Base-by-base conservation (phyloP, 495 filamentous ascomycete species). In the Cercophora sp. region DNA sequence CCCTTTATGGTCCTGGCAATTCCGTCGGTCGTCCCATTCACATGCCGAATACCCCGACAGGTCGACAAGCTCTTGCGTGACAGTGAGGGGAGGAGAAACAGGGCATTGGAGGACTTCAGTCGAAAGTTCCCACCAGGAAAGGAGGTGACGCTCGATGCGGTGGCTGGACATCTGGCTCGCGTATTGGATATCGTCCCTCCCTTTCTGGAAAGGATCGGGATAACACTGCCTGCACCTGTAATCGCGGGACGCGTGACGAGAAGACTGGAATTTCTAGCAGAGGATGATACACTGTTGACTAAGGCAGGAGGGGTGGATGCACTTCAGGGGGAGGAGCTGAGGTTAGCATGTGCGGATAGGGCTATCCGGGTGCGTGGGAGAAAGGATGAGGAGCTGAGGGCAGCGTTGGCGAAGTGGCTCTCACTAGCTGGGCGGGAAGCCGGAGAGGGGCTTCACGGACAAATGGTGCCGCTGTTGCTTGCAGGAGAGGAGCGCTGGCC, bases 21-120 rank as follows among this genome's bases (percentile, higher is more conserved):
- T 15, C 81, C 81, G 5, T 70, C 73, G 6, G 66, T 89, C 27
- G 85, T 93, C 11, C 92, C 92, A 0, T 79, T 75, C 49, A 86
- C 88, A 0, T 95, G 91, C 62, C 80, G 89, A 2, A 83, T 96
- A 8, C 93, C 93, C 0, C 63, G 60, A 32, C 92, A 96, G 68
- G 60, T 86, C 0, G 70, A 72, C 11, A 74, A 75, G n/a, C 76
- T 87, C 31, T 68, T 81, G 23, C 53, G 61, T 31, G 67, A 72
- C 43, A 63, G 68, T 4, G 77, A 85, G 50, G 66, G 69, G 58
- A 59, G 5, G n/a, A 29, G 25, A 23, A 48, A 2, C 31, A 31
- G 43, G 32, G 44, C 5, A 43, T 9, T 3, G 51, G 39, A 16
- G 13, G 23, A 27, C 25, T n/a, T 29, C 0, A 9, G 29, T 13